Evolutionary conservation across 352 stramenopile species (phyloP).

Genomic region (Thraustochytrium sp.): DNA sequence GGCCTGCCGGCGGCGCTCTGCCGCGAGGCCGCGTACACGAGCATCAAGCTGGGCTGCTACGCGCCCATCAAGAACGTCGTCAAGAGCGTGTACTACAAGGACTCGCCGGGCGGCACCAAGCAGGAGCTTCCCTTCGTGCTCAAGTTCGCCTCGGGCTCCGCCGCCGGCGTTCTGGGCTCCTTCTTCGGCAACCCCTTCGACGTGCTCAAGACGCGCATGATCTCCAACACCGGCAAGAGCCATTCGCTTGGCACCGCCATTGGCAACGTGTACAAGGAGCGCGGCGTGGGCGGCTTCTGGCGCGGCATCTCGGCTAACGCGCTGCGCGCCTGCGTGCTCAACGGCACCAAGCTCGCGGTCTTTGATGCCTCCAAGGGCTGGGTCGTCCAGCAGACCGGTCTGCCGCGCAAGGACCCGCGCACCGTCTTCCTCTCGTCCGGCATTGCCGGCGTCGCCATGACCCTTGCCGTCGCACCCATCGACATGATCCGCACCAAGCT

Average conservation of each 20-base stretch:
- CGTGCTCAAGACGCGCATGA: conserved; percentile 64
- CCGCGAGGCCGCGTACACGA: conserved; percentile 66
- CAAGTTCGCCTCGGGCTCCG: conserved; percentile 61
- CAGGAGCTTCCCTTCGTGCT: conserved; percentile 58
- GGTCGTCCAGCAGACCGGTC: conserved; percentile 55
- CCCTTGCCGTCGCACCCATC: conserved; percentile 64
- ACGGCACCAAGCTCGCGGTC: conserved; percentile 67
- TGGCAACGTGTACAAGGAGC: conserved; percentile 54
- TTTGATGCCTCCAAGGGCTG: conserved; percentile 59
- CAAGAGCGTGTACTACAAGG: conserved; percentile 4
- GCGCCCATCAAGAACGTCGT: conserved; percentile 63
- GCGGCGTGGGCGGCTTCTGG: conserved; percentile 65
- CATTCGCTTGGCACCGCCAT: conserved; percentile 53
- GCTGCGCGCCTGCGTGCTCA: conserved; percentile 64
- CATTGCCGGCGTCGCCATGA: conserved; percentile 69
- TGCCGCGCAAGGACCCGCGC: conserved; percentile 51
- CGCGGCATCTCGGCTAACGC: conserved; percentile 66
- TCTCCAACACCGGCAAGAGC: conserved; percentile 54
- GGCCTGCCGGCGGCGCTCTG: conserved; percentile 64
- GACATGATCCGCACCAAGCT: conserved; percentile 67
- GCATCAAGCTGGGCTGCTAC: conserved; percentile 63
- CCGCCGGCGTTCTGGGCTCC: conserved; percentile 60
- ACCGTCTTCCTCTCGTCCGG: conserved; percentile 59
- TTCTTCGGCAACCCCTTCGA: conserved; percentile 67
- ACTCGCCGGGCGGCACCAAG: conserved; percentile 50